Evolutionary conservation across 1,284 basidiomycete genomes (phyloP).

Genomic region (Coniophora puteana): DNA sequence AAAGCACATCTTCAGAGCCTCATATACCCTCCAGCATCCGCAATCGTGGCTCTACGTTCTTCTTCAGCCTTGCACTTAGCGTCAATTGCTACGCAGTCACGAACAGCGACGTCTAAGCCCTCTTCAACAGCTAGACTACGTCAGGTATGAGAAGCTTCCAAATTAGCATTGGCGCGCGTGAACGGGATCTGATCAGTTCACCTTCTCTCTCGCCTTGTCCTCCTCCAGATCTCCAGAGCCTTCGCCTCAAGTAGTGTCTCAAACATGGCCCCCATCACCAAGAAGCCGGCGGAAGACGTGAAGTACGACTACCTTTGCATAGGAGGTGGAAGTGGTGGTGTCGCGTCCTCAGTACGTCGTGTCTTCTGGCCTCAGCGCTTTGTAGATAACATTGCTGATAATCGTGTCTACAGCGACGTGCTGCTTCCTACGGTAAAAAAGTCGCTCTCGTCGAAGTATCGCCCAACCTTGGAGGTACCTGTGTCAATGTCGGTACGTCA

Average conservation of each 20-base stretch:
- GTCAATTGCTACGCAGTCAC: conserved; percentile 11
- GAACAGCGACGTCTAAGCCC: conserved; percentile 3
- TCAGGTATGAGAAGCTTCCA: conserved; percentile 22
- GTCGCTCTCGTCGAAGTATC: conserved; percentile 86
- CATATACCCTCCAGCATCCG: no score
- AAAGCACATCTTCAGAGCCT: no score
- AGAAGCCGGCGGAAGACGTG: conserved; percentile 45
- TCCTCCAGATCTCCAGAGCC: conserved; percentile 45
- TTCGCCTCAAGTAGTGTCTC: conserved; percentile 35
- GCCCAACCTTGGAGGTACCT: conserved; percentile 86
- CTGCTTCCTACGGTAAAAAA: conserved; percentile 92
- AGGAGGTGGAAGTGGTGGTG: conserved; percentile 83
- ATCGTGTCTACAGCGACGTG: conserved; percentile 61
- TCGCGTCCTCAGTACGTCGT: conserved; percentile 64
- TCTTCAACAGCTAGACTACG: conserved; percentile 20
- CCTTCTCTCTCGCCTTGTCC: conserved; percentile 8
- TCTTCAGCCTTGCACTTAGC: conserved; percentile 6
- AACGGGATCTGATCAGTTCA: conserved; percentile 14
- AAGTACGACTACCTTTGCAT: conserved; percentile 81
- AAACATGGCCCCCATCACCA: conserved; percentile 69
- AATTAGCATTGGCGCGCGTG: conserved; percentile 2
- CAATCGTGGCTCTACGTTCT: conserved; percentile 9
- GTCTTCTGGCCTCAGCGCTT: background rate
- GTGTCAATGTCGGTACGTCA: conserved; percentile 87
- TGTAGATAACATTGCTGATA: background rate